Conservation (phyloP, 2,329 filamentous ascomycete genomes). For the Hymenoscyphus fructigenus region DNA sequence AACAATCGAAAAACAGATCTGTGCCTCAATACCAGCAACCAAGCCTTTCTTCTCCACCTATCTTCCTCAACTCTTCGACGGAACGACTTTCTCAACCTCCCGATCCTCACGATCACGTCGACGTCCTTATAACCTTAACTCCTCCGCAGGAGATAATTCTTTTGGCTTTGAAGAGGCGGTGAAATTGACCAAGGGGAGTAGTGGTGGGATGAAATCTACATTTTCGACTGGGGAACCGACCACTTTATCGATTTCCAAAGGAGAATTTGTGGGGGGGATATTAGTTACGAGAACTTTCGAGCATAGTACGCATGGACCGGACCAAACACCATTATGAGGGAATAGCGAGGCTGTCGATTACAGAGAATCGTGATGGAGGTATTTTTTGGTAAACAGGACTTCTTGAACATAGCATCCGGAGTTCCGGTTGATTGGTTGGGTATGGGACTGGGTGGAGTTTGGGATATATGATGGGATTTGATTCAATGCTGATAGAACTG, state of each 20-base stretch:
- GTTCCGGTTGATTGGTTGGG: background rate
- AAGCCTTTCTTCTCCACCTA: conserved; percentile 43
- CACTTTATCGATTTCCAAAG: background rate
- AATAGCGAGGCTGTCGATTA: too few species aligned
- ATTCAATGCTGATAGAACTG: background rate
- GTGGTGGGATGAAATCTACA: background rate
- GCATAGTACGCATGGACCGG: background rate
- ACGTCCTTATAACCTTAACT: background rate
- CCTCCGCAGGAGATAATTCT: background rate
- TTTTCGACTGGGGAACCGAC: background rate
- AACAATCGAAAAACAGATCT: conserved; percentile 37
- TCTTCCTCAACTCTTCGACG: conserved; percentile 21
- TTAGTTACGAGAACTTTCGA: background rate
- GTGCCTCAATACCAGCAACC: conserved; percentile 45
- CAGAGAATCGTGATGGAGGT: background rate
- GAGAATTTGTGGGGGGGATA: background rate
- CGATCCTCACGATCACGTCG: background rate
- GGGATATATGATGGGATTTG: background rate
- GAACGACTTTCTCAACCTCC: background rate
- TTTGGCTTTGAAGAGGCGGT: conserved; percentile 1
- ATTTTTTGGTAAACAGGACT: background rate
- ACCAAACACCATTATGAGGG: background rate
- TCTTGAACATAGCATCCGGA: background rate
- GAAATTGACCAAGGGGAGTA: background rate
- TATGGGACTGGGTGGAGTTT: background rate